These are phyloP conservation scores for Erysimum cheiri DNA, from an alignment of 441 rosid genomes.

Conservation along the genomic window DNA sequence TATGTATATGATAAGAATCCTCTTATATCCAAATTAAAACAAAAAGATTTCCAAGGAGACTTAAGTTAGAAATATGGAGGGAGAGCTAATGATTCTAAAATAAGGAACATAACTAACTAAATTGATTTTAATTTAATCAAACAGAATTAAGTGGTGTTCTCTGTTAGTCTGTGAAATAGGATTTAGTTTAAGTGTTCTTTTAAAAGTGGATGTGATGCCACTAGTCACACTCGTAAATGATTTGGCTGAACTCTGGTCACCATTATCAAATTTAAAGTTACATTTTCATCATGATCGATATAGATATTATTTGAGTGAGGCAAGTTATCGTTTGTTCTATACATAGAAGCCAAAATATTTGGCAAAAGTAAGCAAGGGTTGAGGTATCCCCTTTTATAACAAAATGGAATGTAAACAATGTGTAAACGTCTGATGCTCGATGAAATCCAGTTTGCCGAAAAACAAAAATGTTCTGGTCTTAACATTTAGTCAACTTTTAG, in stretches of 20 bases:
- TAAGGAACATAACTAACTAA: not conserved
- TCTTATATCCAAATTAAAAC: not conserved
- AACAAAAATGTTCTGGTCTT: not conserved
- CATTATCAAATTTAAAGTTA: slow-evolving; percentile 8
- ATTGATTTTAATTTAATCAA: not conserved
- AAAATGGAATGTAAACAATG: not conserved
- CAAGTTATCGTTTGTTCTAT: not conserved
- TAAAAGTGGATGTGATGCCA: slow-evolving; percentile 26
- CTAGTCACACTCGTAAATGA: slow-evolving; percentile 19
- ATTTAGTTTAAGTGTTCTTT: slow-evolving; percentile 1
- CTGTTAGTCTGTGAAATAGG: not conserved
- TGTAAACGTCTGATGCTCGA: not conserved
- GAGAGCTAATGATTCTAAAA: not conserved
- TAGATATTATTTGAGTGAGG: not conserved
- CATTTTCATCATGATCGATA: slow-evolving; percentile 10
- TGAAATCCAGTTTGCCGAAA: not conserved
- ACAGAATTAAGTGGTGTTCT: not conserved
- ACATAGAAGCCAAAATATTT: not conserved
- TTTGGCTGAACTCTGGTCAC: not conserved
- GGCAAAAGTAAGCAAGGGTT: not conserved
- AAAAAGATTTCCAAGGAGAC: not conserved
- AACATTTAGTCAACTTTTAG: slow-evolving; percentile 6
- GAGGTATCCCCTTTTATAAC: not conserved
- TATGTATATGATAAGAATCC: not conserved
- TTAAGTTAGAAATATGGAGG: not conserved